Conservation (phyloP, 352 stramenopile genomes). For the Pythium angustatum region DNA sequence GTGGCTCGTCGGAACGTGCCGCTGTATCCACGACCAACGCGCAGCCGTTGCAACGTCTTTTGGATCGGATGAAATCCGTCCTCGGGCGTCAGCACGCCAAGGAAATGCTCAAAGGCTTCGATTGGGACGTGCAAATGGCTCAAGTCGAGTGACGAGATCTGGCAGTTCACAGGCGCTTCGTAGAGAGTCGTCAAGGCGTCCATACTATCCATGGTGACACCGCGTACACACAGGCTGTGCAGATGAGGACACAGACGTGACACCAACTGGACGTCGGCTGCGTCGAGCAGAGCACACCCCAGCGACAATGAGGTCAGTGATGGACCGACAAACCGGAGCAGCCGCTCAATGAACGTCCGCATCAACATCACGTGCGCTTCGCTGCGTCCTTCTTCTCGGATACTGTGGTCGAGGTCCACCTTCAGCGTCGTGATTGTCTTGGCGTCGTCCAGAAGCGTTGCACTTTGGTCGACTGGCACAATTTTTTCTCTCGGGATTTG, state of each 20-base stretch:
- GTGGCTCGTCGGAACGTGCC: not conserved
- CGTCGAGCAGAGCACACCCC: not conserved
- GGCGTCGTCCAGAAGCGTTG: no score
- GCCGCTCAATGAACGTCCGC: not conserved
- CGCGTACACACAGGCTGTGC: not conserved
- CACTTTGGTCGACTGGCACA: no score
- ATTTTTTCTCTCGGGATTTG: not conserved
- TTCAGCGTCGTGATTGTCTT: constrained; percentile 2
- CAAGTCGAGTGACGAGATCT: constrained; percentile 4
- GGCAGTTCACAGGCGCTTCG: not conserved
- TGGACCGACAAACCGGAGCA: constrained; percentile 1
- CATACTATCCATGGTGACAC: not conserved
- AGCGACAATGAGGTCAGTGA: not conserved
- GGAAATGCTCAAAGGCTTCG: not conserved
- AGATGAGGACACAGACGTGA: not conserved
- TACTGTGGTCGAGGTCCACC: not conserved
- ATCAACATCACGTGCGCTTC: not conserved
- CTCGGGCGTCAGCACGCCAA: not conserved
- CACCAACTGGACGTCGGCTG: not conserved
- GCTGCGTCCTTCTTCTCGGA: not conserved
- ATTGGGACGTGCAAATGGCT: constrained; percentile 3
- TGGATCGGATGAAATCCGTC: constrained; percentile 1
- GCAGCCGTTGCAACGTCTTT: not conserved
- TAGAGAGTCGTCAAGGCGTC: not conserved
- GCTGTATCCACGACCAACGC: not conserved